Evolutionary conservation across 2,329 filamentous ascomycete species (phyloP).

Genomic region (Cytospora paraplurivora): DNA sequence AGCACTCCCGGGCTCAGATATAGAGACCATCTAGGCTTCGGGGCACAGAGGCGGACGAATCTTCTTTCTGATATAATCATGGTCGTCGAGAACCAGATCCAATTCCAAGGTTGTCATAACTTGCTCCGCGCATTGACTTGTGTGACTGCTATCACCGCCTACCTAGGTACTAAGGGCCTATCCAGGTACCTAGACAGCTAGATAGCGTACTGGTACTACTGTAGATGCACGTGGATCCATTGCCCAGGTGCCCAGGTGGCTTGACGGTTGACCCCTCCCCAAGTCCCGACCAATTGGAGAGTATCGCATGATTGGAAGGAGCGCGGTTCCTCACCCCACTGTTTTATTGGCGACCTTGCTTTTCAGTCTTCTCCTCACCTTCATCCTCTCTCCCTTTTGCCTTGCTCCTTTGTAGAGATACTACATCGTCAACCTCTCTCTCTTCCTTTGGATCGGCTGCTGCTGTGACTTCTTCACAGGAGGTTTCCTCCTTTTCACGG

Average conservation of each 20-base stretch:
- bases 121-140: too few relatives aligned
- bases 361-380: conserved; percentile 26
- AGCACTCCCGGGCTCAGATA: too few relatives aligned
- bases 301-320: conserved; percentile 23
- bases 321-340: conserved; percentile 11
- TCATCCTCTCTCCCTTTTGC: conserved; percentile 28
- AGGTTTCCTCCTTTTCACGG: conserved; percentile 44
- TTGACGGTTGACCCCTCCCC: conserved; percentile 21
- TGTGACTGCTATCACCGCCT: neutral
- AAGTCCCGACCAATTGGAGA: conserved; percentile 10
- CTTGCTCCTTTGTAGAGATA: conserved; percentile 34
- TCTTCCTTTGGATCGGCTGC: conserved; percentile 38
- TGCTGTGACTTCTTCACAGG: conserved; percentile 43
- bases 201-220: neutral
- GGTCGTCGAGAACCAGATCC: too few relatives aligned
- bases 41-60: too few relatives aligned
- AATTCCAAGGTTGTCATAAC: neutral
- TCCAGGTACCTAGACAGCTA: neutral
- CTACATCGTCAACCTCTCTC: conserved; percentile 39
- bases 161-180: neutral
- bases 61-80: too few relatives aligned
- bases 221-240: neutral
- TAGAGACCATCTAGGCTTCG: too few relatives aligned
- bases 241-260: conserved; percentile 7
- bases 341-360: conserved; percentile 24